These are phyloP conservation scores for Erodium trifolium DNA, from an alignment of 441 rosid genomes.

Conservation along the genomic window DNA sequence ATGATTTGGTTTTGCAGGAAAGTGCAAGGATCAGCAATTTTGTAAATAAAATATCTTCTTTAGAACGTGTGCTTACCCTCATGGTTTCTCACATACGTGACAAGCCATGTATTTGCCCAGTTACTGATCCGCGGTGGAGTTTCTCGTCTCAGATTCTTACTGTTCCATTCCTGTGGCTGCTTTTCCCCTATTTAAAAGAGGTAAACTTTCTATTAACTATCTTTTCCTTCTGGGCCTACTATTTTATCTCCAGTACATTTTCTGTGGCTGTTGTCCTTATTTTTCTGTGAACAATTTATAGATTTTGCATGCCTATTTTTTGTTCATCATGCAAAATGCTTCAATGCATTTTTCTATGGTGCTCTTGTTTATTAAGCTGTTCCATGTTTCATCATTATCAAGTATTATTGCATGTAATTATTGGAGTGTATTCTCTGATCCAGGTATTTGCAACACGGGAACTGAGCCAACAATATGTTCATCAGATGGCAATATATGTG, in stretches of 20 bases:
- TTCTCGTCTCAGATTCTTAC: conserved; percentile 84
- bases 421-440: conserved; percentile 21
- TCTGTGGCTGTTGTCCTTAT: conserved; percentile 4
- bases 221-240: conserved; percentile 9
- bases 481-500: conserved; percentile 62
- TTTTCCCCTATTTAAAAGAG: conserved; percentile 73
- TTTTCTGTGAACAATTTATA: conserved; percentile 2
- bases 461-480: conserved; percentile 60
- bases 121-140: conserved; percentile 56
- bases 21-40: conserved; percentile 24
- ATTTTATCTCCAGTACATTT: conserved; percentile 11
- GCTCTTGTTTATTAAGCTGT: conserved; percentile 6
- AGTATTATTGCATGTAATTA: conserved; percentile 16
- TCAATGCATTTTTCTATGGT: not conserved
- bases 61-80: conserved; percentile 55
- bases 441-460: conserved; percentile 66
- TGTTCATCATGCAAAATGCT: conserved; percentile 10
- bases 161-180: conserved; percentile 75
- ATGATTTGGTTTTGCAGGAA: conserved; percentile 43
- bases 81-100: conserved; percentile 62
- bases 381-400: conserved; percentile 8
- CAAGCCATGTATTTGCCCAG: conserved; percentile 58
- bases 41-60: conserved; percentile 34
- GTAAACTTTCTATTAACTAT: conserved; percentile 27
- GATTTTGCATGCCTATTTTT: conserved; percentile 9